Base-by-base conservation (phyloP, 83 land plant genomes). In the Picea mariana region DNA sequence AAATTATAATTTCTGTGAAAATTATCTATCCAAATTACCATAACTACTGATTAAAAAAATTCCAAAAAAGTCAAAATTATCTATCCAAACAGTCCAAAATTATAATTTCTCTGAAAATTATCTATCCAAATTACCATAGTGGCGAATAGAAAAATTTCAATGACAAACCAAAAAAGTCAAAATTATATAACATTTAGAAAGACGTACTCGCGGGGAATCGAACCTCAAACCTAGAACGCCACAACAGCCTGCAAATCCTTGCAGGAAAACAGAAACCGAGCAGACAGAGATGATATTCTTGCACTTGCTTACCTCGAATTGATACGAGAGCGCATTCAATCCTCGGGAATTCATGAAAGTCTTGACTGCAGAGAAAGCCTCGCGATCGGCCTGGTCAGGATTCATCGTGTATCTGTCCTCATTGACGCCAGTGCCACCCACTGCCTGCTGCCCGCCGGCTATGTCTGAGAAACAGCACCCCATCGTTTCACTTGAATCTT, bases 391-490 rank as follows among this genome's bases (percentile, higher is more conserved):
- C 60, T 75, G 61, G 17, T 75, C 55, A 12, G 23, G 61, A 23
- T 26, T 13, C 24, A 58, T 60, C 26, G 16, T 24, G 62, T 47
- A 75, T 24, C 34, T 75, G 61, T 52, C 27, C 6, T 18, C 62
- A 16, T 55, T 9, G 34, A 24, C 24, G 26, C 62, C 61, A 52
- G 23, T 75, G 13, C 60, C 61, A 27, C 78, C 78, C 31, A 75
- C 78, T 0, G 34, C 78, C 17, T 75, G 61, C 18, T 75, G 61
- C 61, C 78, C 78, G 20, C 78, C 61, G 1, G 62, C 62, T 52
- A 16, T 21, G 16, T 75, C 78, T 24, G 78, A 75, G 26, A 38
- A 26, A 75, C 78, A 75, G 13, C 31, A 15, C 26, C 78, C 78
- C 78, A 75, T 75, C 13, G 58, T 15, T 52, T 52, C 58, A 8